Evolutionary conservation across 2,329 filamentous ascomycete species (phyloP).

Genomic region (Talaromyces amestolkiae): DNA sequence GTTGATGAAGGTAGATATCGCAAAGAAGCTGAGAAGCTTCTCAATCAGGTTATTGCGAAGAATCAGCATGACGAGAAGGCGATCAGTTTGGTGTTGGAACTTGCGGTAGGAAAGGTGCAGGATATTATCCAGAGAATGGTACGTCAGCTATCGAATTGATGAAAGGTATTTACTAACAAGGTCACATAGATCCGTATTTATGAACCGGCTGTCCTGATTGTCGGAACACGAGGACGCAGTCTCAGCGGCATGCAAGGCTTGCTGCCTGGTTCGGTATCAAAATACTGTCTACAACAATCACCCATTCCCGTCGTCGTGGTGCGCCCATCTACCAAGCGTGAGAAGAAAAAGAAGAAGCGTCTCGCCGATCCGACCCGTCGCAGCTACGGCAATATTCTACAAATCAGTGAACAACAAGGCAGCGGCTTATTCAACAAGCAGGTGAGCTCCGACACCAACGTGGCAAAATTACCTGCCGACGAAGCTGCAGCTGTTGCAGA

Average conservation of each 20-base stretch:
- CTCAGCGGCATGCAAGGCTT: slow-evolving; percentile 83
- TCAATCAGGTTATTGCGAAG: slow-evolving; percentile 74
- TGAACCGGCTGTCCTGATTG: slow-evolving; percentile 85
- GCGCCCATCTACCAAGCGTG: slow-evolving; percentile 77
- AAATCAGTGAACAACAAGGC: slow-evolving; percentile 56
- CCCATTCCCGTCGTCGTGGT: slow-evolving; percentile 92
- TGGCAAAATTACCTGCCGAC: slow-evolving; percentile 46
- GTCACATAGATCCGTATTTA: slow-evolving; percentile 75
- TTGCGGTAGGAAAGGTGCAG: slow-evolving; percentile 84
- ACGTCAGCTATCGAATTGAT: slow-evolving; percentile 30
- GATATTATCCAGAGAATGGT: slow-evolving; percentile 89
- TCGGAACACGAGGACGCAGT: slow-evolving; percentile 81
- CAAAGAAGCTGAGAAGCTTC: slow-evolving; percentile 69
- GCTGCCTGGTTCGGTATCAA: slow-evolving; percentile 84
- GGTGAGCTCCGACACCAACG: slow-evolving; percentile 43
- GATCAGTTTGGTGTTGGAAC: slow-evolving; percentile 81
- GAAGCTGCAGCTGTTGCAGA: slow-evolving; percentile 52
- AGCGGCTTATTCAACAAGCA: slow-evolving; percentile 53
- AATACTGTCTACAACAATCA: slow-evolving; percentile 91
- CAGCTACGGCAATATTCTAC: slow-evolving; percentile 74
- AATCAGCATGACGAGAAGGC: slow-evolving; percentile 75
- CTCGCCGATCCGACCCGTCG: slow-evolving; percentile 71
- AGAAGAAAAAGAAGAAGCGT: slow-evolving; percentile 86
- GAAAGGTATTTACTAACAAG: slow-evolving; percentile 19
- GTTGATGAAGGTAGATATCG: slow-evolving; percentile 69